phyloP scores from a whole-genome alignment of 495 filamentous ascomycete species.

The Diplogelasinospora grovesii region DNA sequence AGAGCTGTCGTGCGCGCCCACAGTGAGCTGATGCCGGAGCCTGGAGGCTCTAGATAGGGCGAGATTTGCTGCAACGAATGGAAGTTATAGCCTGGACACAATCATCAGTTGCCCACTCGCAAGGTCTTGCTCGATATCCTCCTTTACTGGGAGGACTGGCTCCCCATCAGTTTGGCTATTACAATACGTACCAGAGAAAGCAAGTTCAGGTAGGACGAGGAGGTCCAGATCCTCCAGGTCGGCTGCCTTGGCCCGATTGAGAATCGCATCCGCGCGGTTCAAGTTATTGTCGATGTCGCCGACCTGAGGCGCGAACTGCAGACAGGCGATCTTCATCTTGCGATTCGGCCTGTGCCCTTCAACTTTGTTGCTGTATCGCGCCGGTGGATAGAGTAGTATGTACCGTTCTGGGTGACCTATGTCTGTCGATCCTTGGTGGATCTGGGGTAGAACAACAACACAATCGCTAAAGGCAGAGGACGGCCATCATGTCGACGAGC shows the following conservation, averaged over 20 bases:
- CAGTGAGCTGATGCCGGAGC: slow-evolving; percentile 62
- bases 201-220: slow-evolving; percentile 79
- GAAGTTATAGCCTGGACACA: slow-evolving; percentile 82
- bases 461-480: too few relatives aligned
- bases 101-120: slow-evolving; percentile 10
- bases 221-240: slow-evolving; percentile 57
- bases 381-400: too few relatives aligned
- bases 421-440: too few relatives aligned
- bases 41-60: slow-evolving; percentile 72
- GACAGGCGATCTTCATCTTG: slow-evolving; percentile 28
- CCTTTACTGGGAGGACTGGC: too few relatives aligned
- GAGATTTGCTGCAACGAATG: slow-evolving; percentile 67
- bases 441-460: too few relatives aligned
- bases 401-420: too few relatives aligned
- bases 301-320: slow-evolving; percentile 65
- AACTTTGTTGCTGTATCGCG: neutral
- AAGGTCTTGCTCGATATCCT: neutral
- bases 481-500: too few relatives aligned
- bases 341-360: too few relatives aligned
- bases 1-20: slow-evolving; percentile 76
- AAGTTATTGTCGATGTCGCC: slow-evolving; percentile 75
- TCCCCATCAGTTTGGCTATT: neutral
- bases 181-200: slow-evolving; percentile 64
- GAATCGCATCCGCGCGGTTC: slow-evolving; percentile 61
- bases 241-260: slow-evolving; percentile 46